Evolutionary conservation across 2,329 filamentous ascomycete genomes (phyloP), one percentile per base, ranked within the genome.

Genomic region (Diplodia corticola): DNA sequence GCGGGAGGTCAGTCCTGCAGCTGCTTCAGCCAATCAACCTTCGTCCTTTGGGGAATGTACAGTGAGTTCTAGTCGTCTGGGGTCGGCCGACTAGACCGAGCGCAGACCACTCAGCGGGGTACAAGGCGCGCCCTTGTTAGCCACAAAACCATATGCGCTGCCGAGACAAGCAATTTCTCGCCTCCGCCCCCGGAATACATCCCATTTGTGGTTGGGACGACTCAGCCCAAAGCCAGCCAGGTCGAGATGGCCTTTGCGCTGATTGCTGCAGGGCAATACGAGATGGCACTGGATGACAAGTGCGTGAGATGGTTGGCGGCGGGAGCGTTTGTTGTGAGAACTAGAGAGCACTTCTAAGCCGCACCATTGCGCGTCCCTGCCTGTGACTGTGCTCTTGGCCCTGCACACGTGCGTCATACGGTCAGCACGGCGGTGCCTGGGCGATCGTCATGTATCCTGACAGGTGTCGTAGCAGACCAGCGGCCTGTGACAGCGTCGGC

Each of bases 351-450:
- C 37, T 30, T 61, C 57, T 61, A 61, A 61, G 57, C 57, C 57
- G 57, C 57, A 35, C 35, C 44, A 61, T 61, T 61, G 57, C 57
- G 57, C 57, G 57, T 49, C 57, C 57, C 57, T 60, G 37, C 55
- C 40, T 48, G 24, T 46, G 55, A 30, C 35, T 26, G 7, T 33
- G 17, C 20, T 33, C 44, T 61, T 61, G 57, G 57, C 57, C 30
- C 44, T 49, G 57, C 57, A 61, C 5, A 49, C 44, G 40, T 61
- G 57, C 57, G 44, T 61, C 57, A 61, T 49, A 40, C 55, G 22
- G 40, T 60, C 17, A 60, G 55, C 55, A 40, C 55, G 40, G 26
- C 54, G 24, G 57, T 61, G 26, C 57, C 57, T 49, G 57, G 40
- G 40, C n/a, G 20, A 49, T n/a, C n/a, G 13, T 20, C 26, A n/a